These are phyloP conservation scores for Wickerhamomyces alni DNA, from an alignment of 805 yeast genomes.

Conservation along the genomic window DNA sequence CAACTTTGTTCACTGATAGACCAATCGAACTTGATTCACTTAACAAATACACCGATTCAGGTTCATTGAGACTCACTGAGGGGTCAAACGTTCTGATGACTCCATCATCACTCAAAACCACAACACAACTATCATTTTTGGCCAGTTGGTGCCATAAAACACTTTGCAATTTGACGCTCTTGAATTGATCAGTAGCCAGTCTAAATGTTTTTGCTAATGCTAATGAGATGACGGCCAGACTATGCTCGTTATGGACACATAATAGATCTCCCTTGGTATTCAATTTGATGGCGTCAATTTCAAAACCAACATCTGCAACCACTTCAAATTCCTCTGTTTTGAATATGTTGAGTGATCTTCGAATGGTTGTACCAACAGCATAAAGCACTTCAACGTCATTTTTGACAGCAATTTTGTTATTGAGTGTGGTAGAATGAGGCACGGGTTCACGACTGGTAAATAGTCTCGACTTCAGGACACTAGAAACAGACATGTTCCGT, in stretches of 20 bases:
- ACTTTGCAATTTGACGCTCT: conserved; percentile 27
- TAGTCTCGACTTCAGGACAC: not conserved
- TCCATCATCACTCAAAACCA: conserved; percentile 31
- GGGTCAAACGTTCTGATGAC: conserved; percentile 32
- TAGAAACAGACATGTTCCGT: too few species aligned
- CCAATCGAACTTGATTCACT: conserved; percentile 15
- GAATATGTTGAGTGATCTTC: too few species aligned
- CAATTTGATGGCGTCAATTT: not conserved
- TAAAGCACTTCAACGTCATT: too few species aligned
- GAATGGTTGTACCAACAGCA: too few species aligned
- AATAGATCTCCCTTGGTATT: conserved; percentile 11
- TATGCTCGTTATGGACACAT: conserved; percentile 32
- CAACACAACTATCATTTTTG: conserved; percentile 35
- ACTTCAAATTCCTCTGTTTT: too few species aligned
- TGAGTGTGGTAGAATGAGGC: too few species aligned
- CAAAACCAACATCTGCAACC: not conserved
- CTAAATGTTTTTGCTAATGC: conserved; percentile 17
- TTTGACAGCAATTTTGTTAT: too few species aligned
- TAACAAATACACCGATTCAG: conserved; percentile 18
- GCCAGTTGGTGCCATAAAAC: conserved; percentile 41
- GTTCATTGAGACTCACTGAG: conserved; percentile 20
- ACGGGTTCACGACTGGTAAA: not conserved
- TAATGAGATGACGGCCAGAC: conserved; percentile 22
- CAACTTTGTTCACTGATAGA: conserved; percentile 14
- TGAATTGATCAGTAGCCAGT: conserved; percentile 23